phyloP scores from a whole-genome alignment of 2,329 filamentous ascomycete species.

The Fusarium goolgardi region DNA sequence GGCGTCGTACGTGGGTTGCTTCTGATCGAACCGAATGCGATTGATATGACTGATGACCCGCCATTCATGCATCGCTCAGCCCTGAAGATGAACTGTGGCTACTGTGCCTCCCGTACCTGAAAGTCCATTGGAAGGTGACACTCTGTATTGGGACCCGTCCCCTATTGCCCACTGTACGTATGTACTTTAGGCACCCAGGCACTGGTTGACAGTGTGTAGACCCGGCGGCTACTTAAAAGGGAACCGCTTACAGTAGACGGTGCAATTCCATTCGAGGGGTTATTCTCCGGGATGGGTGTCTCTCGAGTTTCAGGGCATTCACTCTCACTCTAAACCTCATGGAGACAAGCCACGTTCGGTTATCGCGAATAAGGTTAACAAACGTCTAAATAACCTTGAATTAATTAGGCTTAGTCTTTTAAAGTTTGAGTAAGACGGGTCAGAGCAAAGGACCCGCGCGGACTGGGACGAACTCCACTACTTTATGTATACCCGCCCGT shows the following conservation, averaged over 20 bases:
- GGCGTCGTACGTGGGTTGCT: constrained; percentile 22
- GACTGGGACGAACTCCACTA: constrained; percentile 15
- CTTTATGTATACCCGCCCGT: background rate
- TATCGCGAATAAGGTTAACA: constrained; percentile 27
- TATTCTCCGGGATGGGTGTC: constrained; percentile 23
- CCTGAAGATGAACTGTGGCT: constrained; percentile 5
- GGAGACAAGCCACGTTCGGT: constrained; percentile 33
- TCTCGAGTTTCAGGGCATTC: constrained; percentile 18
- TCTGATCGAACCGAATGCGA: constrained; percentile 4
- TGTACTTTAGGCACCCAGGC: background rate
- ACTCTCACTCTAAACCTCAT: constrained; percentile 4
- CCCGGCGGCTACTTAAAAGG: constrained; percentile 12
- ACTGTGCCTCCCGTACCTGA: constrained; percentile 2
- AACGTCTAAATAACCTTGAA: constrained; percentile 11
- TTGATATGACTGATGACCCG: background rate
- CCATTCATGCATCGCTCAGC: background rate
- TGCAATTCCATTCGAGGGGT: constrained; percentile 25
- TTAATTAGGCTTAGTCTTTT: constrained; percentile 22
- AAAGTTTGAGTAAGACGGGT: background rate
- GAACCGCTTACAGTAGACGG: background rate
- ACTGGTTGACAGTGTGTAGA: background rate
- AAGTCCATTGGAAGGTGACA: background rate
- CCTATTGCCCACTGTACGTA: background rate
- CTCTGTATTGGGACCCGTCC: constrained; percentile 16
- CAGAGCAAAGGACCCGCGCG: background rate